Conservation (phyloP, 257 asterid species). For the Gentiana dahurica region DNA sequence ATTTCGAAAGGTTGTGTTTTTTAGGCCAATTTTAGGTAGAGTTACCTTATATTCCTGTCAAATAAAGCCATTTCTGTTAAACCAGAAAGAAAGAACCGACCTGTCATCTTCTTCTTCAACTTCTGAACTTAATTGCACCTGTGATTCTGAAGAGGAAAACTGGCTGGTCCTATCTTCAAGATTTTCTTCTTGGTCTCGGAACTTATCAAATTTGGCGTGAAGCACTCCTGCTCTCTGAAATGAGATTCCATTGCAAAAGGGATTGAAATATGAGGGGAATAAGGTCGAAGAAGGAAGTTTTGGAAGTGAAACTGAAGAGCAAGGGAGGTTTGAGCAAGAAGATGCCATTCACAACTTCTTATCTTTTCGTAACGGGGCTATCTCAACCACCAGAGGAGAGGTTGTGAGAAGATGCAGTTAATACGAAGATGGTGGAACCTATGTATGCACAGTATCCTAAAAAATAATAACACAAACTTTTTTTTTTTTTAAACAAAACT, state of each 20-base stretch:
- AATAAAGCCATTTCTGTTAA: too few species aligned
- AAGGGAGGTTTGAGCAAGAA: conserved; percentile 25
- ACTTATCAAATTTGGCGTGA: conserved; percentile 70
- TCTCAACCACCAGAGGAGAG: too few species aligned
- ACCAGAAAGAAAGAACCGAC: conserved; percentile 14
- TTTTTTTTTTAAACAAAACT: too few species aligned
- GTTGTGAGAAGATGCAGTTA: too few species aligned
- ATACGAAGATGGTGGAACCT: too few species aligned
- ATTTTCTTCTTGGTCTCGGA: conserved; percentile 40
- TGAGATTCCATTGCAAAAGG: conserved; percentile 17
- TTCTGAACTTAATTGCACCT: conserved; percentile 12
- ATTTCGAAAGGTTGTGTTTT: too few species aligned
- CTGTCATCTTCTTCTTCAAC: conserved; percentile 65
- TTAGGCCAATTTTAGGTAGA: too few species aligned
- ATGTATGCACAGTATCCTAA: too few species aligned
- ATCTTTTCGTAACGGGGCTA: too few species aligned
- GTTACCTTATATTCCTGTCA: too few species aligned
- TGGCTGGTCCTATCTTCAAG: conserved; percentile 10
- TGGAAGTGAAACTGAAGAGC: conserved; percentile 25
- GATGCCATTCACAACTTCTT: conserved; percentile 38
- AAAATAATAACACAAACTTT: too few species aligned
- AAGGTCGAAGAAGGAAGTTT: conserved; percentile 23
- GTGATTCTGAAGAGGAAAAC: conserved; percentile 13
- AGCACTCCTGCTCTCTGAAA: conserved; percentile 20
- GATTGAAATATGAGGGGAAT: conserved; percentile 16